These are phyloP conservation scores for Schwanniomyces sp. DNA, from an alignment of 805 yeast genomes.

Conservation along the genomic window DNA sequence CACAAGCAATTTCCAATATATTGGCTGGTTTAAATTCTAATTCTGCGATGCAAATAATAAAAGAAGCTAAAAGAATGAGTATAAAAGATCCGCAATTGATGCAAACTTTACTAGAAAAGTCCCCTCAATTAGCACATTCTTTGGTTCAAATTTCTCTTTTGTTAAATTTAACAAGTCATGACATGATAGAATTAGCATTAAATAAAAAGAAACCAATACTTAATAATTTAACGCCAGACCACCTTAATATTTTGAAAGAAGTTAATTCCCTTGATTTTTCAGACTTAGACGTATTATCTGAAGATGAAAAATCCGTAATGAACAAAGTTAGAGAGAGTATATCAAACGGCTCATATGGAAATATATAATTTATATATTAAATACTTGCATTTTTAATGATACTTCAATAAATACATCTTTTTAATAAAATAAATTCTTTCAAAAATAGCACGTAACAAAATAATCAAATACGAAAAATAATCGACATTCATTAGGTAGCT, in stretches of 20 bases:
- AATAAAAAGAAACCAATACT: slow-evolving; percentile 31
- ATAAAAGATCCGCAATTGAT: slow-evolving; percentile 56
- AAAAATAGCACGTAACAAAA: no score
- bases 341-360: slow-evolving; percentile 26
- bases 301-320: slow-evolving; percentile 17
- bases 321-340: slow-evolving; percentile 22
- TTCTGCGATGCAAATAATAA: slow-evolving; percentile 48
- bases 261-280: slow-evolving; percentile 27
- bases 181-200: slow-evolving; percentile 35
- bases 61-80: slow-evolving; percentile 62
- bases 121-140: slow-evolving; percentile 84
- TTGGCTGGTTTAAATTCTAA: slow-evolving; percentile 47
- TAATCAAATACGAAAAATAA: no score
- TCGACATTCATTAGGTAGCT: no score
- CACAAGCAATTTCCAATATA: slow-evolving; percentile 45
- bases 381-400: not conserved
- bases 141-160: slow-evolving; percentile 65
- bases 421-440: not conserved
- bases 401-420: not conserved
- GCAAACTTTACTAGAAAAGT: slow-evolving; percentile 57
- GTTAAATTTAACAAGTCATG: slow-evolving; percentile 33
- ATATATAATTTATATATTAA: slow-evolving; percentile 3
- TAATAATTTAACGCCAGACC: slow-evolving; percentile 29
- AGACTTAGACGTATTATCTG: slow-evolving; percentile 29
- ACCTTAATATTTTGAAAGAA: slow-evolving; percentile 28